These are phyloP conservation scores for Termitomyces sp. DNA, from an alignment of 768 basidiomycete species.

Conservation along the genomic window DNA sequence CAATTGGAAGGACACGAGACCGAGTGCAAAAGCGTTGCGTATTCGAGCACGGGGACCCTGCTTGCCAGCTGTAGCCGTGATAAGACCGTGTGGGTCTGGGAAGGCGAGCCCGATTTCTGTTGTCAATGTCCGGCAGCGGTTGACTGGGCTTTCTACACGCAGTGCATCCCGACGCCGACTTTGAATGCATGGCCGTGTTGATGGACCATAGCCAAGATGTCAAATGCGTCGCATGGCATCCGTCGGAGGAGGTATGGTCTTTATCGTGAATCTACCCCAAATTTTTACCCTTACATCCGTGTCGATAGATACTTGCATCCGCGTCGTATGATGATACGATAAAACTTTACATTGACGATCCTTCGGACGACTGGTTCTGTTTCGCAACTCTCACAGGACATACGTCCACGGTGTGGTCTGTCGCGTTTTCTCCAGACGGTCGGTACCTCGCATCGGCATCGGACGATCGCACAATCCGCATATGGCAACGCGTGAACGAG, in stretches of 20 bases:
- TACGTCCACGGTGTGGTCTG: slow-evolving; percentile 85
- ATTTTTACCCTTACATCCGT: slow-evolving; percentile 4
- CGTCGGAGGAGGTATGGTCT: slow-evolving; percentile 76
- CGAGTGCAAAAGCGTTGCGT: slow-evolving; percentile 91
- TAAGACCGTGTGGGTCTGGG: slow-evolving; percentile 99
- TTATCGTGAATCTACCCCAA: neutral
- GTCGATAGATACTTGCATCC: slow-evolving; percentile 83
- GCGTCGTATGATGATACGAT: slow-evolving; percentile 97
- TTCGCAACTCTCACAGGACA: slow-evolving; percentile 81
- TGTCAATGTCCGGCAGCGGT: slow-evolving; percentile 2
- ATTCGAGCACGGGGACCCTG: slow-evolving; percentile 69
- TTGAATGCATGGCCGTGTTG: slow-evolving; percentile 90
- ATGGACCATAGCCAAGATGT: slow-evolving; percentile 99
- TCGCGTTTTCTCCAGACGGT: slow-evolving; percentile 77
- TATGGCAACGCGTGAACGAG: slow-evolving; percentile 71
- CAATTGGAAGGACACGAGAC: slow-evolving; percentile 93
- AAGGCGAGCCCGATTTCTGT: slow-evolving; percentile 48
- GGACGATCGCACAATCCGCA: slow-evolving; percentile 77
- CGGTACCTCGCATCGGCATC: slow-evolving; percentile 83
- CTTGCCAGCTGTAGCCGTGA: slow-evolving; percentile 95
- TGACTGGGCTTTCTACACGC: slow-evolving; percentile 3
- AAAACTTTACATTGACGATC: slow-evolving; percentile 90
- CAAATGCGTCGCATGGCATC: slow-evolving; percentile 94
- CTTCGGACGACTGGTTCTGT: slow-evolving; percentile 90
- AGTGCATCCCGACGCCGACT: slow-evolving; percentile 91